A percentile compares a stretch with the other conserved stretches of the same genome.
Evolutionary conservation across 2,329 filamentous ascomycete genomes (phyloP).

Genomic region (Bertia moriformis): DNA sequence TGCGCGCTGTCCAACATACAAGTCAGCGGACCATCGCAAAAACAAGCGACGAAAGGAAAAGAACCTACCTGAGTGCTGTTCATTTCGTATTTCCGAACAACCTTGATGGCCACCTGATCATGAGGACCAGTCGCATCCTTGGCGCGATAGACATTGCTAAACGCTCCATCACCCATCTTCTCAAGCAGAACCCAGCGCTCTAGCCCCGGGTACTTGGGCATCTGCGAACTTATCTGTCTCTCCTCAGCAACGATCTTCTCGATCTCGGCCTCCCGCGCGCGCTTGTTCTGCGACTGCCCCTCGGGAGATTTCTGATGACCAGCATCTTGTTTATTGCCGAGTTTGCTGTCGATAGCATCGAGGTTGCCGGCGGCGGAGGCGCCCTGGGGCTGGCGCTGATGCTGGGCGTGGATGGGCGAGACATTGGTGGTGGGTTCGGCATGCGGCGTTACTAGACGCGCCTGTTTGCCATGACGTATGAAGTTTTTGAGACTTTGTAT

Average conservation of each 20-base stretch:
- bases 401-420: not conserved
- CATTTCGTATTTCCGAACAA: conserved; percentile 98
- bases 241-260: conserved; percentile 84
- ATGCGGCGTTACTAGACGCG: not conserved
- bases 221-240: conserved; percentile 69
- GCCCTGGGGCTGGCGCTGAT: not conserved
- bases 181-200: conserved; percentile 77
- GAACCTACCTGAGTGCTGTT: conserved; percentile 78
- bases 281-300: conserved; percentile 21
- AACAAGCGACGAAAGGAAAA: not conserved
- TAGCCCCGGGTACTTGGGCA: conserved; percentile 72
- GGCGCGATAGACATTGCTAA: conserved; percentile 95
- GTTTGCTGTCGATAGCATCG: not conserved
- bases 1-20: conserved; percentile 52
- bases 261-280: conserved; percentile 52
- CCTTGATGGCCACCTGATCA: conserved; percentile 88
- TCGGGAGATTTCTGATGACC: not conserved
- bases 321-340: not conserved
- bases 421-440: conserved; percentile 1
- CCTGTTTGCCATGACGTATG: conserved; percentile 1
- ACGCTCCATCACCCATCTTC: conserved; percentile 98
- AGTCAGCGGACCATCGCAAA: not conserved
- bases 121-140: conserved; percentile 57
- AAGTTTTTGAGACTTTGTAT: conserved; percentile 1
- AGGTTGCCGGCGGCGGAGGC: not conserved